Percentiles rank a stretch among this genome's conserved stretches.
These are phyloP conservation scores for Hemileia vastatrix DNA, from an alignment of 1,284 basidiomycete genomes.

Conservation along the genomic window DNA sequence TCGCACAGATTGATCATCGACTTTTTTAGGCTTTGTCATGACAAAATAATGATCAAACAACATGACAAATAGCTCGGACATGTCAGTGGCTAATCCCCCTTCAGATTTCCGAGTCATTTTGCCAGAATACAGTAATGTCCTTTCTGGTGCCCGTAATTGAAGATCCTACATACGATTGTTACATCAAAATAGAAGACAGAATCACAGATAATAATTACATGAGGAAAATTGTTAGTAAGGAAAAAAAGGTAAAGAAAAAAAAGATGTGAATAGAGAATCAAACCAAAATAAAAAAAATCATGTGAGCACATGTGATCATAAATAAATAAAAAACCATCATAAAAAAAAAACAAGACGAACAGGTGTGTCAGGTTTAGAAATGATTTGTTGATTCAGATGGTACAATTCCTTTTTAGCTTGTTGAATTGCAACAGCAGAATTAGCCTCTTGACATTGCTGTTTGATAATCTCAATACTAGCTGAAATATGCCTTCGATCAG, in stretches of 20 bases:
- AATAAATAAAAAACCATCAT: background rate
- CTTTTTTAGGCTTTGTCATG: constrained; percentile 10
- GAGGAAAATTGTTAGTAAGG: no score
- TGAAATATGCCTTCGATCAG: constrained; percentile 67
- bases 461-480: constrained; percentile 76
- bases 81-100: constrained; percentile 43
- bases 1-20: constrained; percentile 5
- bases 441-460: constrained; percentile 51
- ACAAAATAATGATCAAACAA: constrained; percentile 85
- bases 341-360: no score
- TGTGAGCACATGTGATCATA: background rate
- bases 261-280: no score
- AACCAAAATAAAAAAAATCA: no score
- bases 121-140: constrained; percentile 55
- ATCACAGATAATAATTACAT: no score
- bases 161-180: constrained; percentile 17
- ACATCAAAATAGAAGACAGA: background rate
- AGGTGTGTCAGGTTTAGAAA: constrained; percentile 14
- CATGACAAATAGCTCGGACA: constrained; percentile 61
- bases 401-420: constrained; percentile 11
- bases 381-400: constrained; percentile 9
- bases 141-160: constrained; percentile 17
- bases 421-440: constrained; percentile 14
- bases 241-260: no score
- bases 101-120: constrained; percentile 74